Percentiles rank a stretch among this genome's conserved stretches.
phyloP scores from a whole-genome alignment of 2,329 filamentous ascomycete genomes.

The Colletotrichum gigasporum region DNA sequence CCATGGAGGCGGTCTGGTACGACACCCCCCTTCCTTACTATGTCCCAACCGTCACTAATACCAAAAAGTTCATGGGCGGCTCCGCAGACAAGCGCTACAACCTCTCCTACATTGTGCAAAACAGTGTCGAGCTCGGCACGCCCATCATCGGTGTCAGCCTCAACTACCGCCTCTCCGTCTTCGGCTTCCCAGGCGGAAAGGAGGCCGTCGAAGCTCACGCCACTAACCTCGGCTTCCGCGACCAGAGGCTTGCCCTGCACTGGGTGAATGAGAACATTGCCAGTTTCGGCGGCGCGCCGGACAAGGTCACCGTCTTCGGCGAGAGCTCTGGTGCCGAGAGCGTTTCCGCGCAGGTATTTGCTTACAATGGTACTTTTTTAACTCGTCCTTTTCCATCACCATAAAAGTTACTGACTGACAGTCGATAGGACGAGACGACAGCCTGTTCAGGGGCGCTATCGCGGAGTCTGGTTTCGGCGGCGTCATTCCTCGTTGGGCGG shows the following conservation, averaged over 20 bases:
- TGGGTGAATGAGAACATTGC: conserved; percentile 59
- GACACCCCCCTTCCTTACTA: not conserved
- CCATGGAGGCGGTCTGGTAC: conserved; percentile 50
- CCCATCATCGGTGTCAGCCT: conserved; percentile 59
- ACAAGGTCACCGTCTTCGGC: conserved; percentile 59
- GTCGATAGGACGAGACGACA: conserved; percentile 51
- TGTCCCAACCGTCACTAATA: not conserved
- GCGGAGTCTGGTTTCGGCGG: conserved; percentile 56
- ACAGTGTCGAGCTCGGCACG: conserved; percentile 53
- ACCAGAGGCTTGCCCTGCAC: conserved; percentile 55
- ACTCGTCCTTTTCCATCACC: not conserved
- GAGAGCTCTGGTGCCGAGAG: conserved; percentile 60
- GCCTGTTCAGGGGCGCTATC: conserved; percentile 60
- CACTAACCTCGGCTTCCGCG: conserved; percentile 59
- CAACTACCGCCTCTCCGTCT: conserved; percentile 58
- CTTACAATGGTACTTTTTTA: conserved; percentile 52
- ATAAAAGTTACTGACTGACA: not conserved
- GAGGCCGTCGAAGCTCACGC: conserved; percentile 51
- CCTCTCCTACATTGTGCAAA: conserved; percentile 65
- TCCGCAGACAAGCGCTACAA: conserved; percentile 64
- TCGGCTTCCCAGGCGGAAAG: conserved; percentile 55
- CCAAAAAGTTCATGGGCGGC: conserved; percentile 36
- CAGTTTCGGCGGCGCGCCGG: conserved; percentile 54
- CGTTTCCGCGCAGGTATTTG: conserved; percentile 55
- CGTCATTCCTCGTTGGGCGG: conserved; percentile 38